Evolutionary conservation across 2,329 filamentous ascomycete species (phyloP).

Genomic region (Xylariaceae sp.): DNA sequence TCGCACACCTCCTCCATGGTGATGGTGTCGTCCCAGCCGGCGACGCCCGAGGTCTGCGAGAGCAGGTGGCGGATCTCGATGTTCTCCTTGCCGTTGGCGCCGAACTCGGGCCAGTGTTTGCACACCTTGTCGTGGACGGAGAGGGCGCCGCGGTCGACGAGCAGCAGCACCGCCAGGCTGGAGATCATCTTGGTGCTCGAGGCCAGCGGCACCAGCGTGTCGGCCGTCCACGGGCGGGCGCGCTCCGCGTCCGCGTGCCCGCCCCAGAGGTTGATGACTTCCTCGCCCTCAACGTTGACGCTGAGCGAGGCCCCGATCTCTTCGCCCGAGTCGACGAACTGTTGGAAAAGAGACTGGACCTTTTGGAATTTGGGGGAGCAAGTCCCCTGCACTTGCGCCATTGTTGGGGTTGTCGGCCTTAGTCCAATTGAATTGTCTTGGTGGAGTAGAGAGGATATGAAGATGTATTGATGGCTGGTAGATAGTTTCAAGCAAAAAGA

Average conservation of each 20-base stretch:
- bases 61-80: slow-evolving; percentile 32
- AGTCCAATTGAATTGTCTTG: too few relatives aligned
- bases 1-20: slow-evolving; percentile 27
- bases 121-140: slow-evolving; percentile 28
- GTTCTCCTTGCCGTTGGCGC: slow-evolving; percentile 29
- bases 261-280: slow-evolving; percentile 34
- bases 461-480: too few relatives aligned
- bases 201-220: slow-evolving; percentile 31
- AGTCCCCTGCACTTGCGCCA: slow-evolving; percentile 6
- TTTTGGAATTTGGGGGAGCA: neutral
- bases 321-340: slow-evolving; percentile 16
- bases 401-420: slow-evolving; percentile 1
- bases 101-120: slow-evolving; percentile 38
- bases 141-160: slow-evolving; percentile 30
- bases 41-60: slow-evolving; percentile 28
- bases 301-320: slow-evolving; percentile 35
- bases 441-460: too few relatives aligned
- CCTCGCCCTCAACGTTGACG: slow-evolving; percentile 30
- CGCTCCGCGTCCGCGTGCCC: slow-evolving; percentile 25
- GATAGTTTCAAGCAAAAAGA: too few relatives aligned
- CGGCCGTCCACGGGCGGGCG: slow-evolving; percentile 25
- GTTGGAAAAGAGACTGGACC: neutral
- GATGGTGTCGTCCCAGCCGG: slow-evolving; percentile 26
- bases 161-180: slow-evolving; percentile 28
- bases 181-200: slow-evolving; percentile 31